These are phyloP conservation scores for Wickerhamomyces mucosus DNA, from an alignment of 805 yeast species.

Conservation along the genomic window DNA sequence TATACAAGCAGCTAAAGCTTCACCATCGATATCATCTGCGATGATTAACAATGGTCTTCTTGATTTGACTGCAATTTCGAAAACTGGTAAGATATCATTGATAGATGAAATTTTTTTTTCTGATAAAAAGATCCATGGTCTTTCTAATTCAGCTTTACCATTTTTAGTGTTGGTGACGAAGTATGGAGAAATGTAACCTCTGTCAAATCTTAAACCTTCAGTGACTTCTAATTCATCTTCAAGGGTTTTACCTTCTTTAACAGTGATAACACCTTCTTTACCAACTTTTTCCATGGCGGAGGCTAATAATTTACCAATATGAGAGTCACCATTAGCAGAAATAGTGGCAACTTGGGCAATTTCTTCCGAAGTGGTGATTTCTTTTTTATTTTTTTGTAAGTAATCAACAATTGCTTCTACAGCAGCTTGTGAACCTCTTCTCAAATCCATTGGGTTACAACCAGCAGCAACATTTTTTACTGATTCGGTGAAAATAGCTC, in stretches of 20 bases:
- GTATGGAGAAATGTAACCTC: conserved; percentile 97
- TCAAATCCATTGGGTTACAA: conserved; percentile 98
- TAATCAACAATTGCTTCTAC: conserved; percentile 90
- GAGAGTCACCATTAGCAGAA: conserved; percentile 94
- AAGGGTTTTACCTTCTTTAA: conserved; percentile 94
- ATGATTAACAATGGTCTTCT: conserved; percentile 91
- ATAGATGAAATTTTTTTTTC: conserved; percentile 88
- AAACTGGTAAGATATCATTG: conserved; percentile 86
- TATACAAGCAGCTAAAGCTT: conserved; percentile 97
- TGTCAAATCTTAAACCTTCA: conserved; percentile 98
- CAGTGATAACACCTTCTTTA: conserved; percentile 98
- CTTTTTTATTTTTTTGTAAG: conserved; percentile 84
- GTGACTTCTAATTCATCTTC: conserved; percentile 97
- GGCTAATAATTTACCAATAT: conserved; percentile 88
- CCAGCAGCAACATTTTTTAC: conserved; percentile 99
- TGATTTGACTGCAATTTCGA: conserved; percentile 86
- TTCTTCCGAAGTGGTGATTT: conserved; percentile 91
- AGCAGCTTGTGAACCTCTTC: conserved; percentile 98
- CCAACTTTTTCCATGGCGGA: conserved; percentile 99
- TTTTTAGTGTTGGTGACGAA: conserved; percentile 82
- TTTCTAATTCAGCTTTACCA: conserved; percentile 94
- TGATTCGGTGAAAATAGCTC: conserved; percentile 92
- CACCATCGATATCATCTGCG: conserved; percentile 98
- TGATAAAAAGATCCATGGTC: conserved; percentile 73
- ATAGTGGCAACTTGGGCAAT: conserved; percentile 98